Evolutionary conservation across 768 basidiomycete species (phyloP), one percentile per base, ranked within the genome.

Genomic region (Boletus eberwhitei): DNA sequence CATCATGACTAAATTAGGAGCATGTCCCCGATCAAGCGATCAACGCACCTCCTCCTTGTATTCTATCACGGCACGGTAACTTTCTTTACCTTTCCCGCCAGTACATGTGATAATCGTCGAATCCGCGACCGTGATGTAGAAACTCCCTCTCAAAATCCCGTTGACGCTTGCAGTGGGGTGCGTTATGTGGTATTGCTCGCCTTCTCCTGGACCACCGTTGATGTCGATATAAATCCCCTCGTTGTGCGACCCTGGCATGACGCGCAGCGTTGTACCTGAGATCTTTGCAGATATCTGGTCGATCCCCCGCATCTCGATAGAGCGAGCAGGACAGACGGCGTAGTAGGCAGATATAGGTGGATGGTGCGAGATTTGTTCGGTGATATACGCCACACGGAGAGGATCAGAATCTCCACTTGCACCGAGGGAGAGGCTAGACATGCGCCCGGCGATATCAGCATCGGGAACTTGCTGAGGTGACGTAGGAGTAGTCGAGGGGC

Each of bases 351-450:
- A 96, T 31, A 98, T 83, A 3, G 97, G 97, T 0, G 97, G 97
- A 64, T 99, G 97, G 73, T 99, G 97, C 2, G 91, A 97, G 44
- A 98, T 86, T 71, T 97, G 95, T 70, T 97, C 95, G 14, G 93
- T 96, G 44, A 95, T 72, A 70, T 83, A 96, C 7, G 84, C 81
- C 41, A 95, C 83, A 34, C 92, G 87, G 16, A 84, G 70, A 47
- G 73, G 69, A 6, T 70, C 70, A 37, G 73, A 58, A 3, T 67
- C 66, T 9, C 36, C 68, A 37, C 64, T 71, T 45, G 72, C 69
- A 34, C 65, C 73, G 34, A 90, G 77, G 62, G 77, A 84, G 42
- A 88, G 79, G 50, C 75, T 82, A 17, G 87, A 88, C 64, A 85
- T 77, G 54, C 77, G 77, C 6, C 81, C 85, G 38, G 77, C 75